Evolutionary conservation across 2,329 filamentous ascomycete species (phyloP), one percentile per base, ranked within the genome.

Genomic region (Xylariales sp.): DNA sequence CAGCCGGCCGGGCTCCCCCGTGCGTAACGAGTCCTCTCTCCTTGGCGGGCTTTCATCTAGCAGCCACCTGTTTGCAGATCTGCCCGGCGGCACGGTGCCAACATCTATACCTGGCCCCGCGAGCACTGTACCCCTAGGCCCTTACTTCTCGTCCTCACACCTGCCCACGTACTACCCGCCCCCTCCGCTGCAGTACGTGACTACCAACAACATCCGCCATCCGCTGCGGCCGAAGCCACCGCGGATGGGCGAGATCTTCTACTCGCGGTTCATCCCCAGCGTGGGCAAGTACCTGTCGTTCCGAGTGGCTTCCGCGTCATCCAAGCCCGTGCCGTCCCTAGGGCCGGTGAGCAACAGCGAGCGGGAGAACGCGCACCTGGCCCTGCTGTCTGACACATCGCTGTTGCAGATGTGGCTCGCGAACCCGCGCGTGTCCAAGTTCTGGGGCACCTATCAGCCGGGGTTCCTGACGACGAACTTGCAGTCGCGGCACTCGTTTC

Each of bases 131-230:
- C 69, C 72, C 18, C 57, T 70, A 32, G 83, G 85, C 0, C 88
- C 88, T 0, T 95, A 91, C 61, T 81, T 79, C 48, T 94, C 88
- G 2, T 77, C 79, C 12, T 93, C 86, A 29, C 87, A 95, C 59
- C 70, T 96, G 3, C 90, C 91, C 3, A 95, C 89, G 0, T 96
- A 89, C 64, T 96, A 88, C 50, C 90, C 90, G 3, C 89, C 90
- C 0, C 72, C 84, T 2, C 88, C 93, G 1, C 66, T 88, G 7
- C 86, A 91, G 49, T 96, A 91, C 57, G 83, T 76, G 4, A 81
- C 85, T 44, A 90, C 87, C 3, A 81, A 88, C 56, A 77, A 83
- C 42, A 70, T 90, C 31, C 83, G 89, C 1, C 93, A 98, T 55
- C 93, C 93, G 0, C 69, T 94, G 29, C 81, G 93, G 0, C 85